These are phyloP conservation scores for Setaria italica DNA, from an alignment of 202 grass and related monocot species.

Conservation along the genomic window DNA sequence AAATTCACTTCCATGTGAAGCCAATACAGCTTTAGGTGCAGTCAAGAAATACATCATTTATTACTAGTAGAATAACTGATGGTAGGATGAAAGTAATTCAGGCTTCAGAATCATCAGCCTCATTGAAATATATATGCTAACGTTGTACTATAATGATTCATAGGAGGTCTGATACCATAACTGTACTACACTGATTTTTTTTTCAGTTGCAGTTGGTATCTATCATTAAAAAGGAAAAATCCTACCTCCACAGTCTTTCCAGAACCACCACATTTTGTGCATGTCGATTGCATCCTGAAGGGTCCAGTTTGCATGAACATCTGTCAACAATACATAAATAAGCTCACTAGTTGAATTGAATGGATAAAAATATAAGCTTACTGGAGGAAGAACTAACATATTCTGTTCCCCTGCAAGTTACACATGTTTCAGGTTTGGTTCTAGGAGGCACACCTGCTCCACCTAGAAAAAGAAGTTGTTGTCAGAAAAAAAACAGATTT, in stretches of 20 bases:
- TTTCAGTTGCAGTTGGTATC: not conserved
- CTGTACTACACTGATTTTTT: slow-evolving; percentile 11
- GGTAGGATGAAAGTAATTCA: not conserved
- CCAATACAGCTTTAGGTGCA: not conserved
- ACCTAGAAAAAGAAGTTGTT: slow-evolving; percentile 50
- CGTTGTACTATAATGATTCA: not conserved
- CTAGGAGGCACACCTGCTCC: slow-evolving; percentile 88
- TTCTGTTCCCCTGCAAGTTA: slow-evolving; percentile 78
- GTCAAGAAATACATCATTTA: slow-evolving; percentile 3
- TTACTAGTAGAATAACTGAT: slow-evolving; percentile 19
- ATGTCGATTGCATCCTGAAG: slow-evolving; percentile 84
- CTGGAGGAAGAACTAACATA: slow-evolving; percentile 59
- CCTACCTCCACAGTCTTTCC: slow-evolving; percentile 75
- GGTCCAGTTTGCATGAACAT: slow-evolving; percentile 84
- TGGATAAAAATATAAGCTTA: slow-evolving; percentile 7
- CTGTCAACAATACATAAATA: slow-evolving; percentile 52
- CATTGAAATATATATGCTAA: not conserved
- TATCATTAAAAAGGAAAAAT: slow-evolving; percentile 18
- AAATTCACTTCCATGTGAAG: too few relatives aligned
- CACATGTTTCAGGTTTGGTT: slow-evolving; percentile 86
- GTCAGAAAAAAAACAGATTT: slow-evolving; percentile 3
- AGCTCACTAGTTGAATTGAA: not conserved
- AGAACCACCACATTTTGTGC: slow-evolving; percentile 82
- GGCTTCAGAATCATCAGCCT: not conserved
- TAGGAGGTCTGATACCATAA: not conserved